A percentile compares a stretch with the other conserved stretches of the same genome.
Evolutionary conservation across 345 rosid genomes (phyloP).

Genomic region (Populus euphratica): DNA sequence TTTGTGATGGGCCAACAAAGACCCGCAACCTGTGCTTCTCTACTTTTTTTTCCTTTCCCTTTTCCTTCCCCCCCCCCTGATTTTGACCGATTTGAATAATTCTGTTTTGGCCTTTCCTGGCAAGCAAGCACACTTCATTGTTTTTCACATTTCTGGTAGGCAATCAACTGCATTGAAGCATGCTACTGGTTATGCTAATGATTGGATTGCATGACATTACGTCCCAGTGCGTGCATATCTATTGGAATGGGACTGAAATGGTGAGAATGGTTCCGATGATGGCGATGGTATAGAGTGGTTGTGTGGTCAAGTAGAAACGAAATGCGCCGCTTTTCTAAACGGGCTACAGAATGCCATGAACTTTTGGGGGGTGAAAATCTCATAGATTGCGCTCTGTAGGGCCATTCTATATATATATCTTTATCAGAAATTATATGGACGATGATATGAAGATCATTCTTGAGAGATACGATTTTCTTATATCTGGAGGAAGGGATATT

Average conservation of each 20-base stretch:
- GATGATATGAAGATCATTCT: neutral
- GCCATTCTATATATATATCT: neutral
- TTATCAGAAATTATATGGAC: neutral
- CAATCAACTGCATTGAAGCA: neutral
- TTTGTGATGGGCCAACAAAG: neutral
- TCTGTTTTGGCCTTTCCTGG: neutral
- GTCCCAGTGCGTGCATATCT: neutral
- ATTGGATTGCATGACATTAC: neutral
- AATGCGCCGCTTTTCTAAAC: neutral
- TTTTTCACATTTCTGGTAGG: neutral
- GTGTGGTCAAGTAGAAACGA: neutral
- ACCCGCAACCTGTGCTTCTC: neutral
- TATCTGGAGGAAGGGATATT: too few species aligned
- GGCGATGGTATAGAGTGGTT: neutral
- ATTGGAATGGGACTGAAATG: neutral
- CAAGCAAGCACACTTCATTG: neutral
- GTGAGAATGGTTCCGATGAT: neutral
- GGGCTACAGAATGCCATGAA: too few species aligned
- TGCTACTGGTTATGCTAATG: neutral
- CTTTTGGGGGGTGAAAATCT: neutral
- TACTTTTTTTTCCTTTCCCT: too few species aligned
- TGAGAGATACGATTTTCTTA: neutral
- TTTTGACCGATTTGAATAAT: neutral
- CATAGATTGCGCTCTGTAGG: neutral
- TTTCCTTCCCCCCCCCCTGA: neutral